Base-by-base conservation (phyloP, 768 basidiomycete species). In the Hygrocybe punicea region DNA sequence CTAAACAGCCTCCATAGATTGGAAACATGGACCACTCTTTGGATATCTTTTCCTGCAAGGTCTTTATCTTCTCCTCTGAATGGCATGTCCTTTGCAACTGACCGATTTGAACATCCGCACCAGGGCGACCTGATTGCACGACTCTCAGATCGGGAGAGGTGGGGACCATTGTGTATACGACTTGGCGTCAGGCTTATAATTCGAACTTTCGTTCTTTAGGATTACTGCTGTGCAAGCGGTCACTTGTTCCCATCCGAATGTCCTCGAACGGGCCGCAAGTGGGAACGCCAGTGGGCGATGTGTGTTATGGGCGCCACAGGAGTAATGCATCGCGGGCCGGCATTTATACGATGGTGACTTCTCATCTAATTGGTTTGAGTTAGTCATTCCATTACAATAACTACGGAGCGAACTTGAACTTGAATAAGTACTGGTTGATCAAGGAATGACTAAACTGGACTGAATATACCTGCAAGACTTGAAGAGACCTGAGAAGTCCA, bases 201-300 rank as follows among this genome's bases (percentile, higher is more conserved):
- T 40, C 5, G 13, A 5, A 48, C 13, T 29, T 34, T 23, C 35
- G 13, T 23, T 13, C 13, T 33, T 46, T 59, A 91, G 88, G 60
- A 85, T 93, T 58, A 82, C 87, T 19, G 91, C 91, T 1, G 86
- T 87, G 4, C 91, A 92, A 70, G 90, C 91, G n/a, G 91, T 93
- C n/a, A 90, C 91, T 7, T 89, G 86, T 62, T 90, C 88, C 13
- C 91, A 93, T 67, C 91, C 91, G 0, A 85, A 67, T 55, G 71
- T 89, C 19, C 77, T 89, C 2, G 89, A 89, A 63, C 81, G 91
- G 24, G 86, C 79, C 21, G 91, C 80, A 3, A 89, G 82, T 45
- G 91, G 90, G 19, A 93, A 91, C 64, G 91, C 69, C 1, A 88
- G 84, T 58, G 91, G 91, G 24, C 78, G 87, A 53, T 92, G 91